Evolutionary conservation across 129 eudicot genomes (phyloP).

Genomic region (Cynara cardunculus): DNA sequence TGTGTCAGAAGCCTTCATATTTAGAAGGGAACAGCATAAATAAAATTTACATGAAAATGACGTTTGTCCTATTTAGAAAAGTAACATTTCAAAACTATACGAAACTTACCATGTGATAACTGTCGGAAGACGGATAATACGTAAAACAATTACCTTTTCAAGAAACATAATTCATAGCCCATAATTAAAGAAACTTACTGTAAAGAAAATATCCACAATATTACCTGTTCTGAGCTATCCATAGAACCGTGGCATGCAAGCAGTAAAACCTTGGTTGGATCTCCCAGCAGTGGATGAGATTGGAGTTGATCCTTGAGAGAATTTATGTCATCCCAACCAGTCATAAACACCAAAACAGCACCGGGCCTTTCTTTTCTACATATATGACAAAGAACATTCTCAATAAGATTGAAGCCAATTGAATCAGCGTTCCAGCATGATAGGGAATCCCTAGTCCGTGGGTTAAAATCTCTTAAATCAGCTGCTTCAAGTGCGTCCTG

Average conservation of each 20-base stretch:
- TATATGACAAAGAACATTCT: constrained; percentile 80
- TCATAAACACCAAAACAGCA: constrained; percentile 94
- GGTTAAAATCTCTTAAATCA: constrained; percentile 61
- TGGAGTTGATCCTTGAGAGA: constrained; percentile 90
- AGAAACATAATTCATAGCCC: not conserved
- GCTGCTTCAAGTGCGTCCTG: constrained; percentile 83
- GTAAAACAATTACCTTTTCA: not conserved
- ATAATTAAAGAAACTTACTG: not conserved
- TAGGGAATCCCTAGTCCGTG: constrained; percentile 62
- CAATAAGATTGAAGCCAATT: constrained; percentile 93
- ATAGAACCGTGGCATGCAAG: constrained; percentile 99
- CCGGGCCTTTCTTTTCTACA: constrained; percentile 92
- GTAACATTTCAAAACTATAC: not conserved
- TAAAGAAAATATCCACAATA: not conserved
- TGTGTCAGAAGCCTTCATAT: not conserved
- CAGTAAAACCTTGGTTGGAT: constrained; percentile 75
- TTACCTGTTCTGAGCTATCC: constrained; percentile 96
- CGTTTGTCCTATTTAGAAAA: not conserved
- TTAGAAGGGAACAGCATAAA: not conserved
- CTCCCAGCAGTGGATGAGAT: constrained; percentile 83
- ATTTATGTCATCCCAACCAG: constrained; percentile 99
- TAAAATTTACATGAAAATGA: not conserved
- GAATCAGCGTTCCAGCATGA: constrained; percentile 99
- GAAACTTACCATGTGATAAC: not conserved
- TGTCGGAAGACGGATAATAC: not conserved